Evolutionary conservation across 345 rosid species (phyloP).

Genomic region (Viola odorata): DNA sequence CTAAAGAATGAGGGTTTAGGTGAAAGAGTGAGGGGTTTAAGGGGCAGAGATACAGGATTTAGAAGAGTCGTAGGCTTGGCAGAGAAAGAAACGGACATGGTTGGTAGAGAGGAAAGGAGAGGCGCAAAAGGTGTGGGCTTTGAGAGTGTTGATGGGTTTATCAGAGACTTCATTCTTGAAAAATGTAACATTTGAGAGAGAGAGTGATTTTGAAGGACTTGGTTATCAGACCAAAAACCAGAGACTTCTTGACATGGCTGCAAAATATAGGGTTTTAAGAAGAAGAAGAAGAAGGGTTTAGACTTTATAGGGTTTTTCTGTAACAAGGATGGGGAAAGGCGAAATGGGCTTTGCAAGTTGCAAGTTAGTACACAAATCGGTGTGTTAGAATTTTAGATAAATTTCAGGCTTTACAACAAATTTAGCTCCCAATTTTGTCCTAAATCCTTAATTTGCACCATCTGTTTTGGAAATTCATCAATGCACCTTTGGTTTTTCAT

Average conservation of each 20-base stretch:
- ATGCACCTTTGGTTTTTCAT: no score
- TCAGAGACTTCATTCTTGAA: slow-evolving; percentile 44
- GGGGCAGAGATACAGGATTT: slow-evolving; percentile 5
- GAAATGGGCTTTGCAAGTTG: no score
- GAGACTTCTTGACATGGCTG: slow-evolving; percentile 12
- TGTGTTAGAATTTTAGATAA: no score
- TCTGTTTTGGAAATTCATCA: no score
- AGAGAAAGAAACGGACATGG: slow-evolving; percentile 17
- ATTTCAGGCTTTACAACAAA: no score
- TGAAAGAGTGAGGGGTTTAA: slow-evolving; percentile 16
- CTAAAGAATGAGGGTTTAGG: slow-evolving; percentile 13
- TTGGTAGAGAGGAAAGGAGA: slow-evolving; percentile 19
- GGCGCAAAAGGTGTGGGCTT: slow-evolving; percentile 18
- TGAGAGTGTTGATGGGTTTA: slow-evolving; percentile 29
- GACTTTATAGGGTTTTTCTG: neutral
- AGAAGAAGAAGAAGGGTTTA: neutral
- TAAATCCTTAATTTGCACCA: no score
- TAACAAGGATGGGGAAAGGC: no score
- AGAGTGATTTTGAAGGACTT: neutral
- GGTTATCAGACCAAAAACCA: neutral
- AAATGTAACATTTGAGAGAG: slow-evolving; percentile 29
- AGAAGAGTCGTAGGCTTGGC: slow-evolving; percentile 8
- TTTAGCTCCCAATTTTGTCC: no score
- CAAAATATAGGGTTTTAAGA: neutral
- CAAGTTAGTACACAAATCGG: no score